Evolutionary conservation across 805 yeast species (phyloP).

Genomic region (Hanseniaspora meyeri): DNA sequence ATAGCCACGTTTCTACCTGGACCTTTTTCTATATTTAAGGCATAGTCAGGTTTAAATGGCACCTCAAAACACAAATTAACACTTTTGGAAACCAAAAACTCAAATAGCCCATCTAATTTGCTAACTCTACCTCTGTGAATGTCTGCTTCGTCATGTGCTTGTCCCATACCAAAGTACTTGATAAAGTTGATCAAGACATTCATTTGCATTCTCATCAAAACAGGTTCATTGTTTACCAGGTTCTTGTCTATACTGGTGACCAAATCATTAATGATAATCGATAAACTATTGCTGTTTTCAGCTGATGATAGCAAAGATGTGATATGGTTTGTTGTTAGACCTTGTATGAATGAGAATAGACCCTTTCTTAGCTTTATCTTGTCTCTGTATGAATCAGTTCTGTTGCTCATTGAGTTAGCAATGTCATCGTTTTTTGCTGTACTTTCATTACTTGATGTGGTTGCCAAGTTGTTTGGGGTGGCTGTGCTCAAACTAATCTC

Average conservation of each 20-base stretch:
- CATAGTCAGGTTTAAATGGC: constrained; percentile 54
- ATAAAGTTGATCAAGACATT: constrained; percentile 55
- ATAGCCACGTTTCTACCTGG: constrained; percentile 60
- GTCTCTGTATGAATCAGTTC: constrained; percentile 54
- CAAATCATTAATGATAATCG: constrained; percentile 48
- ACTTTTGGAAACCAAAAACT: constrained; percentile 53
- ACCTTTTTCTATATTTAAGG: constrained; percentile 63
- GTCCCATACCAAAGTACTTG: constrained; percentile 55
- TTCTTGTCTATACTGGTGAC: constrained; percentile 50
- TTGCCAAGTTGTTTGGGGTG: constrained; percentile 19
- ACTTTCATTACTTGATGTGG: background rate
- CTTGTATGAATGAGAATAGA: constrained; percentile 54
- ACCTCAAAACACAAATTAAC: constrained; percentile 62
- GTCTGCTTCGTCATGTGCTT: constrained; percentile 50
- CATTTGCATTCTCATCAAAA: constrained; percentile 56
- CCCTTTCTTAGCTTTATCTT: constrained; percentile 55
- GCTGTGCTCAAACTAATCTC: constrained; percentile 22
- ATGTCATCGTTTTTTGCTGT: background rate
- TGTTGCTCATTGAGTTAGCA: background rate
- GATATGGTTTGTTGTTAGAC: constrained; percentile 63
- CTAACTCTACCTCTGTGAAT: constrained; percentile 33
- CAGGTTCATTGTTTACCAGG: constrained; percentile 39
- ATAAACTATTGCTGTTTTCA: constrained; percentile 49
- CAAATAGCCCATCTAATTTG: constrained; percentile 57
- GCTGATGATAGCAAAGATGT: constrained; percentile 64